Evolutionary conservation across 805 yeast genomes (phyloP).

Genomic region (Metschnikowia aberdeeniae): DNA sequence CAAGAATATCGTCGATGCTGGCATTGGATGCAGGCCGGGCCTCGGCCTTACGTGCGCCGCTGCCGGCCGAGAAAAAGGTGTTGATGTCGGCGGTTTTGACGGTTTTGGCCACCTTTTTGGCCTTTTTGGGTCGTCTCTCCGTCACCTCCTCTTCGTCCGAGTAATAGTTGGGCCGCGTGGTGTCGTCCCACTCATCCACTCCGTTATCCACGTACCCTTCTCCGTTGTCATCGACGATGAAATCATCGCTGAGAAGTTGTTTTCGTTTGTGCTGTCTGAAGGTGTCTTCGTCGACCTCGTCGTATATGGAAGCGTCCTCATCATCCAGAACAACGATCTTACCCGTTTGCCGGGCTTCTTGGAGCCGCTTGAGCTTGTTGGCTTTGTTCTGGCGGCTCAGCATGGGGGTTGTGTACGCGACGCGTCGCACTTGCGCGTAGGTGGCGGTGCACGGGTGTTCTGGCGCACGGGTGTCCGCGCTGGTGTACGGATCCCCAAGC

Average conservation of each 20-base stretch:
- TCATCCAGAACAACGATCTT: conserved; percentile 41
- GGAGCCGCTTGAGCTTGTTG: conserved; percentile 55
- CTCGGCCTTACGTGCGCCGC: conserved; percentile 6
- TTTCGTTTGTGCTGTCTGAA: conserved; percentile 74
- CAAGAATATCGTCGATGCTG: conserved; percentile 18
- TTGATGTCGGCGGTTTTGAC: conserved; percentile 46
- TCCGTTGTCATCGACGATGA: conserved; percentile 91
- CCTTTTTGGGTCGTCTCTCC: conserved; percentile 22
- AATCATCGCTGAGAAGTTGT: conserved; percentile 82
- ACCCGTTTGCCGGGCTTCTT: conserved; percentile 62
- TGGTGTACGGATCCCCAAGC: background rate
- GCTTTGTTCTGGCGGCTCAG: conserved; percentile 34
- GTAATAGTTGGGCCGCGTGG: conserved; percentile 45
- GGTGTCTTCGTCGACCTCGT: conserved; percentile 79
- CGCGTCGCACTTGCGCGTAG: background rate
- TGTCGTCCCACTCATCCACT: conserved; percentile 79
- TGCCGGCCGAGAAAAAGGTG: conserved; percentile 43
- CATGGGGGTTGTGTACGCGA: background rate
- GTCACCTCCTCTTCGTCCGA: conserved; percentile 52
- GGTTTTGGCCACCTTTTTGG: conserved; percentile 35
- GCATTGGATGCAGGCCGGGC: conserved; percentile 20
- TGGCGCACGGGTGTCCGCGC: background rate
- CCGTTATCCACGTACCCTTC: conserved; percentile 94
- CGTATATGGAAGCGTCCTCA: conserved; percentile 65
- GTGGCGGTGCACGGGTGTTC: background rate